A percentile compares a stretch with the other conserved stretches of the same genome.
Evolutionary conservation across 805 yeast species (phyloP).

Genomic region (Candida sithepensis): DNA sequence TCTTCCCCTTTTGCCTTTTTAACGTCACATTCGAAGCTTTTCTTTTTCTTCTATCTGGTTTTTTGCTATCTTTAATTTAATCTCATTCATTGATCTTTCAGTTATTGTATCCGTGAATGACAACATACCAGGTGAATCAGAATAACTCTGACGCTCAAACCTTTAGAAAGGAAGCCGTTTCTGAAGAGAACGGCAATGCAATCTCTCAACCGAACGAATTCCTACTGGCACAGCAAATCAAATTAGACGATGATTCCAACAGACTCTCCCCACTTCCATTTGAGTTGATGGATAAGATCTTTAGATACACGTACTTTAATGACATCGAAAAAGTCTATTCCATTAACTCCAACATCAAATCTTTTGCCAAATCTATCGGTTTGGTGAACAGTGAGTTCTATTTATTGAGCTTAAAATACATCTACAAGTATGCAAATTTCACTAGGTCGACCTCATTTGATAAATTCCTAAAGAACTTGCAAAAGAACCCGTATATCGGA

Average conservation of each 20-base stretch:
- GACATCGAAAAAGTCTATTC: constrained; percentile 26
- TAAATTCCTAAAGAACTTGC: constrained; percentile 56
- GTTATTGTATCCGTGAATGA: constrained; percentile 9
- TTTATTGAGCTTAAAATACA: constrained; percentile 51
- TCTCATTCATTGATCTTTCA: background rate
- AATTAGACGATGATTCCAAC: constrained; percentile 10
- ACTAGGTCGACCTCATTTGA: constrained; percentile 80
- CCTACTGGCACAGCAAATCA: constrained; percentile 12
- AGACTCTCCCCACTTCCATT: constrained; percentile 27
- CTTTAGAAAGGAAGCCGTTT: background rate
- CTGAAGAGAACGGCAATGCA: background rate
- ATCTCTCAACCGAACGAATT: constrained; percentile 13
- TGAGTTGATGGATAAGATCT: constrained; percentile 31
- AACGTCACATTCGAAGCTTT: background rate
- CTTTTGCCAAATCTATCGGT: constrained; percentile 24
- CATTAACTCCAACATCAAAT: constrained; percentile 27
- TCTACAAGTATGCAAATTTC: constrained; percentile 67
- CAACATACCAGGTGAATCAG: constrained; percentile 15
- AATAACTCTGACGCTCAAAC: background rate
- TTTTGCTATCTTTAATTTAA: background rate
- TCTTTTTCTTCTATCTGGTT: background rate
- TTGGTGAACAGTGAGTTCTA: constrained; percentile 56
- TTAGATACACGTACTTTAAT: constrained; percentile 29
- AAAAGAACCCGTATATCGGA: constrained; percentile 44
- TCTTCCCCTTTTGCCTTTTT: background rate